phyloP scores from a whole-genome alignment of 148 eudicot species.

The Limonium bicolor region DNA sequence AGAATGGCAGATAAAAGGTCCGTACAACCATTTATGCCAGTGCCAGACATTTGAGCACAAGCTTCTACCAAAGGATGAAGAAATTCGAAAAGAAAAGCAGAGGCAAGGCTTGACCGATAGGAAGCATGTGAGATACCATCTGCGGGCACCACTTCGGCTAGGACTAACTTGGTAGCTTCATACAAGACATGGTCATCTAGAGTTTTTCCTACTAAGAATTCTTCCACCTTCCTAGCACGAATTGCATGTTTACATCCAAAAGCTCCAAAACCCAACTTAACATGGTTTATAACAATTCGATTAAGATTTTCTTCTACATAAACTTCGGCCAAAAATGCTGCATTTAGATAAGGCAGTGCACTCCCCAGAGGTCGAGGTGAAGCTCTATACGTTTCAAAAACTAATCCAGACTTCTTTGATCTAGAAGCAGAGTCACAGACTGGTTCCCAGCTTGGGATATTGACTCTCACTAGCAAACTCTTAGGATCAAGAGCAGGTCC shows the following conservation, averaged over 20 bases:
- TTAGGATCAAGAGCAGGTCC: slow-evolving; percentile 47
- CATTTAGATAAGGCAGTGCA: slow-evolving; percentile 63
- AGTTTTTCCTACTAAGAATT: slow-evolving; percentile 34
- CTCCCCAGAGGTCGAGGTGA: slow-evolving; percentile 88
- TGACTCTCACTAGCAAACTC: slow-evolving; percentile 43
- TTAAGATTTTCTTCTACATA: slow-evolving; percentile 9
- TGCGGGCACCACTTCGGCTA: slow-evolving; percentile 41
- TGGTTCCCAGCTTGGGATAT: slow-evolving; percentile 36
- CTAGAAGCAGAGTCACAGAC: slow-evolving; percentile 7
- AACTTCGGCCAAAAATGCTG: slow-evolving; percentile 79
- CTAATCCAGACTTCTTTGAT: slow-evolving; percentile 17
- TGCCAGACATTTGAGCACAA: slow-evolving; percentile 7
- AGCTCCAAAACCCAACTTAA: slow-evolving; percentile 71
- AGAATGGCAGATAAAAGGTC: slow-evolving; percentile 6
- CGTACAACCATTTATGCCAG: slow-evolving; percentile 11
- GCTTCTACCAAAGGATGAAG: slow-evolving; percentile 22
- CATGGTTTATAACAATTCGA: slow-evolving; percentile 24
- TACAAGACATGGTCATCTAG: slow-evolving; percentile 23
- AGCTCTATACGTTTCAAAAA: slow-evolving; percentile 80
- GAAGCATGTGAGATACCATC: slow-evolving; percentile 37
- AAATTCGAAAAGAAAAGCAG: slow-evolving; percentile 64
- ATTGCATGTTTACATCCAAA: slow-evolving; percentile 59
- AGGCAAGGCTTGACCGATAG: slow-evolving; percentile 71
- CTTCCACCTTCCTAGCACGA: slow-evolving; percentile 55
- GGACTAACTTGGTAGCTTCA: slow-evolving; percentile 45